These are phyloP conservation scores for Trichoderma sp. DNA, from an alignment of 2,329 filamentous ascomycete species.

Conservation along the genomic window DNA sequence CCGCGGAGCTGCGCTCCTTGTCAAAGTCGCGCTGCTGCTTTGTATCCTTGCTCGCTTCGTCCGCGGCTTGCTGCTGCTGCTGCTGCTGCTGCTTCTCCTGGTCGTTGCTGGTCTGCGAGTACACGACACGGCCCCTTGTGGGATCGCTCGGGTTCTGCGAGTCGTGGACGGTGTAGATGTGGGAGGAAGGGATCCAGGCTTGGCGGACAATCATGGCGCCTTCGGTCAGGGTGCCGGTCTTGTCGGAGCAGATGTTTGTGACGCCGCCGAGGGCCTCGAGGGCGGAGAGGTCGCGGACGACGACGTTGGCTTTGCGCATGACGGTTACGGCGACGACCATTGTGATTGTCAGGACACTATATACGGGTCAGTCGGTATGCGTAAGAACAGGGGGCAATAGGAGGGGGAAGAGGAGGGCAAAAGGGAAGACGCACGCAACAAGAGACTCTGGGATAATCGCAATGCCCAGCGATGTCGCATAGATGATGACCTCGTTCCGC, in stretches of 20 bases:
- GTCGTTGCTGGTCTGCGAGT: slow-evolving; percentile 44
- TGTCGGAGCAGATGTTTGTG: slow-evolving; percentile 73
- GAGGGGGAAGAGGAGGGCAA: no score
- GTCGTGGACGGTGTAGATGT: slow-evolving; percentile 62
- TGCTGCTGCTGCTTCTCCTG: slow-evolving; percentile 29
- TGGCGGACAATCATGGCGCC: slow-evolving; percentile 71
- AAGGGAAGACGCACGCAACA: slow-evolving; percentile 54
- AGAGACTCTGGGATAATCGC: slow-evolving; percentile 67
- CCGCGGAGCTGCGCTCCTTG: slow-evolving; percentile 60
- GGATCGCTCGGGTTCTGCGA: slow-evolving; percentile 64
- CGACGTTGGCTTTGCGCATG: slow-evolving; percentile 66
- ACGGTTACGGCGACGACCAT: slow-evolving; percentile 67
- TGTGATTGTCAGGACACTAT: slow-evolving; percentile 66
- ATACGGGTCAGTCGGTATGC: slow-evolving; percentile 28
- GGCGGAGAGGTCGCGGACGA: slow-evolving; percentile 66
- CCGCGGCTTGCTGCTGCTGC: background rate
- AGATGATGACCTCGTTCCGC: slow-evolving; percentile 58
- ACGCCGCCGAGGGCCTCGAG: slow-evolving; percentile 71
- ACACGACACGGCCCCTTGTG: slow-evolving; percentile 57
- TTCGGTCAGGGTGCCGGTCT: slow-evolving; percentile 70
- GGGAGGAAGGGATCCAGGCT: slow-evolving; percentile 63
- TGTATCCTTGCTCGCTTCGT: slow-evolving; percentile 39
- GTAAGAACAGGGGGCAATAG: background rate
- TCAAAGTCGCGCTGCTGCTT: slow-evolving; percentile 53
- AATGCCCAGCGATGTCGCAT: slow-evolving; percentile 61